Base-by-base conservation (phyloP, 2,329 filamentous ascomycete species). In the Akanthomyces uredinophilus region DNA sequence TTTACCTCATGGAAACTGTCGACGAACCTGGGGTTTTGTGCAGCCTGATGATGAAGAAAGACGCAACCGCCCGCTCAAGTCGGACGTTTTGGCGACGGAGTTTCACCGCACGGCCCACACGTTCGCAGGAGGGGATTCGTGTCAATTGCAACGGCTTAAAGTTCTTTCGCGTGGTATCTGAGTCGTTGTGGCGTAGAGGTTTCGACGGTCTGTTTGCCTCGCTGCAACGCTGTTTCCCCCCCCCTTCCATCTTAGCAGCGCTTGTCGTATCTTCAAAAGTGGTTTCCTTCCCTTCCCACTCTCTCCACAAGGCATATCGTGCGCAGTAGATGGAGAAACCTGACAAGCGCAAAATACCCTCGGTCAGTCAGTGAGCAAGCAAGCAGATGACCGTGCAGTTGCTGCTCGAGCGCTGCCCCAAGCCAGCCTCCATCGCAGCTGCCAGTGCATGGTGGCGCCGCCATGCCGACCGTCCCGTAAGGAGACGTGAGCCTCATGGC, bases 1-100 rank as follows among this genome's bases (percentile, higher is more conserved):
- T 35, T 60, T 60, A 60, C 49, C 58, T 60, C 49, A 60, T 53
- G 37, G 14, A 60, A 60, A 60, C 49, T 24, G 49, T 16, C 3
- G n/a, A 50, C 5, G 24, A 43, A 24, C 27, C 20, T 22, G 47
- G 13, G 27, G 39, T 6, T 7, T 46, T 24, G 18, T 27, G 6
- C 7, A 22, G 32, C 18, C 29, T 52, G 49, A 49, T 16, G 24
- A 44, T 18, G 24, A 49, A 49, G 20, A 24, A 49, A 49, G 20
- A 14, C 24, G 10, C 10, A 29, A 29, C 27, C 27, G 27, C 27
- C 27, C 27, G 27, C 27, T 29, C 27, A 29, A 29, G 27, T 11
- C 44, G 4, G 8, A 35, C 7, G 22, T 14, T 49, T 20, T 49
- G 24, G 46, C 46, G 46, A 49, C 18, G 39, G 35, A 39, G 35